Conservation (phyloP, 352 stramenopile species). For the Phytopythium chamaehyphon region DNA sequence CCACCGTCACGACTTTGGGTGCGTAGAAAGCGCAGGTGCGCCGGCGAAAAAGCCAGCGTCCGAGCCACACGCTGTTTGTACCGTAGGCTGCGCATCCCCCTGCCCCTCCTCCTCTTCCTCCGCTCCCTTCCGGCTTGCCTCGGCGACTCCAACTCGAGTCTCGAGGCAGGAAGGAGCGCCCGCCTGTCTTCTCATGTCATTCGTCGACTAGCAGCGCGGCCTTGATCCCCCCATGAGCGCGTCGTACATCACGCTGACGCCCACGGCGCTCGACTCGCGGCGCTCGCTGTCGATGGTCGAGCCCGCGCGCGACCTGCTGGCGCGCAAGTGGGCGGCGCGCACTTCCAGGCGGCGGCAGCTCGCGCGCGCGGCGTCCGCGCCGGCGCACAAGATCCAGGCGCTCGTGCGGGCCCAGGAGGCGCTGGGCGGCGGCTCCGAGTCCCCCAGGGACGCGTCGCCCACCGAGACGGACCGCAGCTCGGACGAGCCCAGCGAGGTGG, state of each 20-base stretch:
- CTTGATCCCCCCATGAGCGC: slow-evolving; percentile 14
- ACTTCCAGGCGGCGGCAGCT: slow-evolving; percentile 25
- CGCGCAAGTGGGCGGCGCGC: slow-evolving; percentile 36
- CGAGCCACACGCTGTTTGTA: no score
- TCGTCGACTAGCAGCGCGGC: not conserved
- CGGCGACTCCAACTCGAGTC: no score
- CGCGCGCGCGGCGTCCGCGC: slow-evolving; percentile 14
- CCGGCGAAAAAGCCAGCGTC: no score
- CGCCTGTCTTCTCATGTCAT: no score
- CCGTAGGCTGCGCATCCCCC: no score
- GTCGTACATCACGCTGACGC: slow-evolving; percentile 54
- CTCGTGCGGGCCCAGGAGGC: not conserved
- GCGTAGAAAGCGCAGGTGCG: no score
- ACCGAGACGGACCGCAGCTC: slow-evolving; percentile 42
- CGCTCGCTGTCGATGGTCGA: slow-evolving; percentile 13
- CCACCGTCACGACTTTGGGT: no score
- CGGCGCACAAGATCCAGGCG: slow-evolving; percentile 14
- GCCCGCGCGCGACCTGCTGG: slow-evolving; percentile 33
- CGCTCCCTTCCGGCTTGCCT: no score
- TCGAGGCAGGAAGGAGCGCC: no score
- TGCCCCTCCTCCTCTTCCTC: no score
- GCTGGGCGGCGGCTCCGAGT: slow-evolving; percentile 9
- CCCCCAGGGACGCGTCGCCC: slow-evolving; percentile 21
- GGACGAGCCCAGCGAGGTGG: slow-evolving; percentile 14
- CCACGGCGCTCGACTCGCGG: slow-evolving; percentile 22